Base-by-base conservation (phyloP, 208 protist genomes). In the Acanthamoeba sp. region DNA sequence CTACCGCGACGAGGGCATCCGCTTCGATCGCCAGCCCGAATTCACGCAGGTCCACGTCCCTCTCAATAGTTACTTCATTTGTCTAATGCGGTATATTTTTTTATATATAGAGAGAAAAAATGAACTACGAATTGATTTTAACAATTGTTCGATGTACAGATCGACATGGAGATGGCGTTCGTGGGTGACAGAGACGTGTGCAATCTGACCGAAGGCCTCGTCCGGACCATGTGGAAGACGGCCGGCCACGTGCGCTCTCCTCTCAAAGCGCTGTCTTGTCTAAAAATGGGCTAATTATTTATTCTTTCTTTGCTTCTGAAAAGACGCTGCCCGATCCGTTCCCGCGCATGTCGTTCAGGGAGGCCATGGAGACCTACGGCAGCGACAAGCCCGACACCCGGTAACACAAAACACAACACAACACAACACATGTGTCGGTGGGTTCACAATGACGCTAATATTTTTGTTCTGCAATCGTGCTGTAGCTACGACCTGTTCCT, bases 11-110 rank as follows among this genome's bases (percentile, higher is more conserved):
- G 98, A 98, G 71, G 96, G 96, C 66, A 76, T 95, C 18, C 91
- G 98, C 34, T 93, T 95, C 10, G 98, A 98, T 85, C 94, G 98
- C 27, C 98, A 98, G 95, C 97, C 97, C 18, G 98, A 98, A 82
- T 98, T 98, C 90, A 98, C 98, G 32, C 98, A 98, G 91, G 91
- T 45, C 24, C 69, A 45, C n/a, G 22, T 42, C 45, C 5, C 45
- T 50, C 45, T 50, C 0, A 20, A 14, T 9, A 20, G 45, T 14
- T 50, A 50, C 18, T 50, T 0, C 18, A 50, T 50, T 50, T 50
- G 18, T 50, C 45, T 50, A 1, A 50, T 7, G 18, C 18, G 3
- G 10, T 48, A 48, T 10, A 50, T 50, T 50, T 7, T 50, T 7
- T 20, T 7, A 50, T 50, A 50, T 50, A 50, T 48, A 48, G 3